A percentile compares a stretch with the other conserved stretches of the same genome.
Evolutionary conservation across 441 rosid species (phyloP).

Genomic region (Theobroma grandiflorum): DNA sequence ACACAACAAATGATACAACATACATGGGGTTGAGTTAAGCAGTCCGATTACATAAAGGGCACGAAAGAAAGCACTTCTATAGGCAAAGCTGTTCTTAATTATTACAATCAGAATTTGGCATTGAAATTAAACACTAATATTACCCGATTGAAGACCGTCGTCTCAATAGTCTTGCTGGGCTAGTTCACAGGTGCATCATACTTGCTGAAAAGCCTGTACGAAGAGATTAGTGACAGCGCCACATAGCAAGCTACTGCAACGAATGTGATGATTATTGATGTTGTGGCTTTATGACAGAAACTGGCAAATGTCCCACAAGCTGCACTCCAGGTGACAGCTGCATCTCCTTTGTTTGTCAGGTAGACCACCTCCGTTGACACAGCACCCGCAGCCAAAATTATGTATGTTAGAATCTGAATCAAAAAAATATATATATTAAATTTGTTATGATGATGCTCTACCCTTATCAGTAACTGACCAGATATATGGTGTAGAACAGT

Average conservation of each 20-base stretch:
- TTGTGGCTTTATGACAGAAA: slow-evolving; percentile 76
- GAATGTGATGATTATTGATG: slow-evolving; percentile 69
- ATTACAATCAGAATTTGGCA: background rate
- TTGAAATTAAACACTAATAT: background rate
- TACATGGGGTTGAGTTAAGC: background rate
- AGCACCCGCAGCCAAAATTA: slow-evolving; percentile 73
- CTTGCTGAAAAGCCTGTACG: slow-evolving; percentile 83
- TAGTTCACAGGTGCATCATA: slow-evolving; percentile 61
- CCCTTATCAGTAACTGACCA: background rate
- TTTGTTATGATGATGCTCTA: background rate
- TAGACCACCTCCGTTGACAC: slow-evolving; percentile 75
- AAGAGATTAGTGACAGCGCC: slow-evolving; percentile 70
- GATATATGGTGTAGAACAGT: background rate
- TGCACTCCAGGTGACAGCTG: slow-evolving; percentile 75
- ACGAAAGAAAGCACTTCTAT: background rate
- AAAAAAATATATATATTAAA: background rate
- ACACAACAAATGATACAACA: background rate
- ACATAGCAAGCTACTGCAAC: slow-evolving; percentile 51
- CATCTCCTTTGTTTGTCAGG: slow-evolving; percentile 79
- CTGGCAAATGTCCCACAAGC: slow-evolving; percentile 67
- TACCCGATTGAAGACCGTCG: slow-evolving; percentile 41
- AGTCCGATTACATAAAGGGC: background rate
- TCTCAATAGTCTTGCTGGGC: slow-evolving; percentile 49
- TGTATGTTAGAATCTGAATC: slow-evolving; percentile 66
- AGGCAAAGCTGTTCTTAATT: background rate